These are phyloP conservation scores for Coccinonectria pachysandricola DNA, from an alignment of 2,329 filamentous ascomycete species.

Conservation along the genomic window DNA sequence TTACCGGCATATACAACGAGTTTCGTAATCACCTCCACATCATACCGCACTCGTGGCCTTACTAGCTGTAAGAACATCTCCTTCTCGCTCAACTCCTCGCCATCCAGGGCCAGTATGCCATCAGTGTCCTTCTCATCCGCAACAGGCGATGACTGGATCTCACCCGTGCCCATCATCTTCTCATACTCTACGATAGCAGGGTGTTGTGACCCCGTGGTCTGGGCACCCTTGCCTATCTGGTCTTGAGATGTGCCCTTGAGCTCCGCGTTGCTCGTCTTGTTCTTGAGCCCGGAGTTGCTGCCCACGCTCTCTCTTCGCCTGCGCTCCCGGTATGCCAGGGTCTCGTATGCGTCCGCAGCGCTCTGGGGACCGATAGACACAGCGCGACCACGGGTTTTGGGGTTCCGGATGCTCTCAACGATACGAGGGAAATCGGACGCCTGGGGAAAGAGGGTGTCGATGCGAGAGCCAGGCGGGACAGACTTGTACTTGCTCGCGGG, in stretches of 20 bases:
- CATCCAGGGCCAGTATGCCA: conserved; percentile 25
- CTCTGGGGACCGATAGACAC: conserved; percentile 91
- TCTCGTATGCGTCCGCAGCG: conserved; percentile 92
- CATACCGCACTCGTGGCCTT: conserved; percentile 83
- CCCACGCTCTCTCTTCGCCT: conserved; percentile 44
- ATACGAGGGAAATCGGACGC: conserved; percentile 81
- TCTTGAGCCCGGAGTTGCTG: conserved; percentile 38
- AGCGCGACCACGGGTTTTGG: conserved; percentile 58
- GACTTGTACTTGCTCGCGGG: conserved; percentile 83
- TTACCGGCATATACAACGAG: conserved; percentile 86
- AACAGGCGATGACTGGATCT: conserved; percentile 28
- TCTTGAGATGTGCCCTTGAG: conserved; percentile 29
- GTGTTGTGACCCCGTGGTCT: conserved; percentile 36
- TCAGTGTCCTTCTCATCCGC: conserved; percentile 24
- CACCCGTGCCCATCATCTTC: conserved; percentile 61
- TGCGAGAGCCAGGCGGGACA: conserved; percentile 56
- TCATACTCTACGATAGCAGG: conserved; percentile 53
- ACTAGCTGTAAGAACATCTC: conserved; percentile 79
- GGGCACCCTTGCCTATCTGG: conserved; percentile 27
- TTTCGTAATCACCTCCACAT: conserved; percentile 98
- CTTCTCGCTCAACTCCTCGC: conserved; percentile 51
- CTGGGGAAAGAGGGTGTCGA: conserved; percentile 80
- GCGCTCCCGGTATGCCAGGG: conserved; percentile 76
- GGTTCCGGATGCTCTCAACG: conserved; percentile 71
- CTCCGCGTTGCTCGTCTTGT: conserved; percentile 33